Conservation (phyloP, 371 early-diverging fungal genomes). For the Phascolomyces articulosus region DNA sequence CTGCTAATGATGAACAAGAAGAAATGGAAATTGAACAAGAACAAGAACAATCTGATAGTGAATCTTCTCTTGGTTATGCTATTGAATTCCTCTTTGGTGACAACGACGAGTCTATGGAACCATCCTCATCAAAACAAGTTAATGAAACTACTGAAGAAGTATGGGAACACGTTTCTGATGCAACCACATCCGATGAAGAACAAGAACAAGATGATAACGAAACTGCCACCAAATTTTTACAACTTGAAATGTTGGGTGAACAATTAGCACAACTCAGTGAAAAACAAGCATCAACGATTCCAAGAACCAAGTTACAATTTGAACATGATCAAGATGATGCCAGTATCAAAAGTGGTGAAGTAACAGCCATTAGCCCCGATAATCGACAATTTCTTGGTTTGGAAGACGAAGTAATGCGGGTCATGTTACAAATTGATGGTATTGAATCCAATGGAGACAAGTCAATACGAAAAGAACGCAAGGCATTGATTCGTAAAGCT, state of each 20-base stretch:
- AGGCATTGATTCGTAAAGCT: conserved; percentile 34
- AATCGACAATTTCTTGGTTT: conserved; percentile 25
- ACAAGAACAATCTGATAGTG: not conserved
- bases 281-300: not conserved
- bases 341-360: not conserved
- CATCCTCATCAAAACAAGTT: too few relatives aligned
- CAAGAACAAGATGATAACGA: not conserved
- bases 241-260: conserved; percentile 6
- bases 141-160: not conserved
- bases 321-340: not conserved
- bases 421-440: conserved; percentile 40
- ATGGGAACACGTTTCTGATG: not conserved
- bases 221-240: not conserved
- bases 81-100: not conserved
- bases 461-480: conserved; percentile 37
- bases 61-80: not conserved
- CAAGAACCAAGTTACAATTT: conserved; percentile 2
- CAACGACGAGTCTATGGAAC: not conserved
- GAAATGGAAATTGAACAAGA: not conserved
- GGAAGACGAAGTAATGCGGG: conserved; percentile 27
- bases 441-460: conserved; percentile 43
- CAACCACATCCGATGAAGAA: too few relatives aligned
- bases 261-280: conserved; percentile 2
- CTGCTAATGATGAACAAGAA: not conserved
- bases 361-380: conserved; percentile 18